A percentile compares a stretch with the other conserved stretches of the same genome.
phyloP scores from a whole-genome alignment of 345 rosid genomes.

The Limnanthes douglasii region DNA sequence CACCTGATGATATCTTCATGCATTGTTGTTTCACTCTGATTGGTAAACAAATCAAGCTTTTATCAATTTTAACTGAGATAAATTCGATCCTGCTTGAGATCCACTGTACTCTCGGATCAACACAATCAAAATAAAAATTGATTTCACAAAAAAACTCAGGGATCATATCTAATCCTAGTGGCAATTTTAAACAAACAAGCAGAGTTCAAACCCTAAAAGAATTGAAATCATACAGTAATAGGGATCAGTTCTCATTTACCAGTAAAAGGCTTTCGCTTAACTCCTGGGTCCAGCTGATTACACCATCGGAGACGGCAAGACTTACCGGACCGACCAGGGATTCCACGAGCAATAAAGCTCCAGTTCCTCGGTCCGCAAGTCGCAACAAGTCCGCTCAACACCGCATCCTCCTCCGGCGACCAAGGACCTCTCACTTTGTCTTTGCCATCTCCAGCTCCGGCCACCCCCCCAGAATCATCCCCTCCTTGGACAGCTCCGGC shows the following conservation, averaged over 20 bases:
- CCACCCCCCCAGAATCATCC: slow-evolving; percentile 19
- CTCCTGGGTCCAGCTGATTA: slow-evolving; percentile 76
- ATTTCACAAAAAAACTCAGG: background rate
- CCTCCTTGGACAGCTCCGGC: slow-evolving; percentile 11
- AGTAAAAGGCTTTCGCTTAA: slow-evolving; percentile 69
- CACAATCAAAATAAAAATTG: no score
- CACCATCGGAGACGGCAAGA: slow-evolving; percentile 83
- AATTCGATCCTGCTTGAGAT: no score
- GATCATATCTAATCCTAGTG: no score
- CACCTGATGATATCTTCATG: no score
- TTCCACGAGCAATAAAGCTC: slow-evolving; percentile 76
- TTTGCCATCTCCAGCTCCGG: slow-evolving; percentile 8
- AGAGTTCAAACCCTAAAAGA: no score
- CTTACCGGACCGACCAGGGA: slow-evolving; percentile 75
- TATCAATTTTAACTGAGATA: no score
- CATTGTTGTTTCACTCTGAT: no score
- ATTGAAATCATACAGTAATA: background rate
- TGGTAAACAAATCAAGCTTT: no score
- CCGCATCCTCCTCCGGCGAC: slow-evolving; percentile 75
- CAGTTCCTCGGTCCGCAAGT: slow-evolving; percentile 73
- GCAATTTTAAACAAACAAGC: background rate
- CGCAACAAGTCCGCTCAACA: slow-evolving; percentile 34
- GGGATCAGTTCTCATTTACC: slow-evolving; percentile 18
- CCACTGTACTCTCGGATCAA: no score
- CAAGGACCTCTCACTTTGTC: slow-evolving; percentile 68